Base-by-base conservation (phyloP, 2,329 filamentous ascomycete genomes). In the Diplodia scrobiculata region DNA sequence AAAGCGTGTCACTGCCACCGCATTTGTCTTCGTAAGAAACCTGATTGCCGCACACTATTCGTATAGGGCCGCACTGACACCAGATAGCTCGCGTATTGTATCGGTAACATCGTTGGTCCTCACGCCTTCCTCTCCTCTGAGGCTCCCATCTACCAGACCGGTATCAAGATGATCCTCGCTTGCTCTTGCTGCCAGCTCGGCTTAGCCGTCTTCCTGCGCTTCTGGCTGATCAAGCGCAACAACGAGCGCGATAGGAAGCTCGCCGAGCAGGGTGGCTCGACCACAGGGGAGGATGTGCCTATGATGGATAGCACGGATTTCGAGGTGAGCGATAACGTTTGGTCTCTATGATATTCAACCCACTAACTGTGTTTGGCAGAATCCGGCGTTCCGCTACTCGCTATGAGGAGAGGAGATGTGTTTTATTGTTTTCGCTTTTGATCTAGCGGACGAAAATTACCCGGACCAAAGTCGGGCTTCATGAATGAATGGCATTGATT, bases 81-180 rank as follows among this genome's bases (percentile, higher is more conserved):
- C n/a, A 19, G n/a, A 45, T 45, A 45, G 41, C 68, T 81, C 0
- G 80, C 79, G 0, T 81, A 80, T 21, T 82, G 79, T 27, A 70
- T 76, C 1, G 81, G 80, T n/a, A 83, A 82, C 65, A 78, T 83
- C 63, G 79, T 81, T 63, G 79, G 80, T 1, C 80, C 79, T 1
- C 79, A 82, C 53, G 81, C 81, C 0, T 84, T 83, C 69, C 67
- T 83, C 2, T 76, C 75, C 0, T 62, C 70, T 0, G 82, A 84
- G 68, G 75, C 81, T 0, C 83, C 83, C 0, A 70, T 78, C 0
- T 86, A 86, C 34, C 73, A 76, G 34, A 85, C 84, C 0, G 84
- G 84, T 0, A 84, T 81, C 62, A 84, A 81, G 66, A 73, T 84
- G 7, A 81, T 83, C 17, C 71, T 86, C 2, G 79, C 77, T 21